Base-by-base conservation (phyloP, 495 filamentous ascomycete genomes). In the Stereocaulon alpinum region DNA sequence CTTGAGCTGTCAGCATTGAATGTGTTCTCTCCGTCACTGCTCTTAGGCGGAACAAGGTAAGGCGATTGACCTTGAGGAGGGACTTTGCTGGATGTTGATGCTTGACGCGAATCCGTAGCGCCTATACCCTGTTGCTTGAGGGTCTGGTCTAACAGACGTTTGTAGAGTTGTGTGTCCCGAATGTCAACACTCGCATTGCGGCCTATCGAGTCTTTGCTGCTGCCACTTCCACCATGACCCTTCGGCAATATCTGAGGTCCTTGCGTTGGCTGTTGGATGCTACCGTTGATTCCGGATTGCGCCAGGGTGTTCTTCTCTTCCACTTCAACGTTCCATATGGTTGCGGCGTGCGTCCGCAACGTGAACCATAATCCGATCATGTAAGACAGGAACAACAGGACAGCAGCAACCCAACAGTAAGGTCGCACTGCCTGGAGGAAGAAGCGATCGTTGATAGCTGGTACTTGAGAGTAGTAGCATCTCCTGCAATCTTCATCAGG, bases 301-400 rank as follows among this genome's bases (percentile, higher is more conserved):
- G 68, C 60, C 32, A 70, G 70, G 30, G 80, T 74, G 51, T 87
- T 88, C 74, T 94, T 95, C 71, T 95, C 89, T 45, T 96, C 91
- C 3, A 79, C 67, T 61, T 95, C 89, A 29, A 74, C 85, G 67
- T 89, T 91, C 93, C 93, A 99, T 59, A 99, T 99, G 37, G 95
- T 85, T 18, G 93, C 92, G 5, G 93, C 93, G 69, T 99, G 93
- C 3, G 93, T 99, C 61, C 94, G 78, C 6, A 99, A 80, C 6
- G 93, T 99, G 70, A 99, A 99, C 84, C 91, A 90, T 32, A 97
- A 76, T 17, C 93, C 93, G 62, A 97, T 93, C 40, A 93, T 76
- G 69, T 99, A 99, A 0, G 89, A 91, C 20, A 96, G 71, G 73
- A 99, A 98, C 37, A 99, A 78, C 63, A 91, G 80, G 18, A 86